Conservation (phyloP, 306 rosid genomes). For the Myrica gale region DNA sequence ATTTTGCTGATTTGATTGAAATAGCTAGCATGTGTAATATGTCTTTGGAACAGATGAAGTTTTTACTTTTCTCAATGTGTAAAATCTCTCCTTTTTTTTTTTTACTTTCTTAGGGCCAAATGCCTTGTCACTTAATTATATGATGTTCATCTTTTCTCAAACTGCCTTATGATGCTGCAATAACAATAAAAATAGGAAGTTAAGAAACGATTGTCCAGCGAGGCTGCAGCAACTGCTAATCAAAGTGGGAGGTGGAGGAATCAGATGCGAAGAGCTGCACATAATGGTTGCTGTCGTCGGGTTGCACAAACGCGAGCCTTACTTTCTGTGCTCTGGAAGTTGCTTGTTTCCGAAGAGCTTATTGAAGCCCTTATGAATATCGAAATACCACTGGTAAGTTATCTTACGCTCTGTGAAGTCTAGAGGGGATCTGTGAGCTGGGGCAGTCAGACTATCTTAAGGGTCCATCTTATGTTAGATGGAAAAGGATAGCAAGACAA, state of each 20-base stretch:
- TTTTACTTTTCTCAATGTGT: not conserved
- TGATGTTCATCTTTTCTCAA: constrained; percentile 22
- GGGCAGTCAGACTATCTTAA: not conserved
- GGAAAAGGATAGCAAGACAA: not conserved
- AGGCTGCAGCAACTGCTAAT: constrained; percentile 79
- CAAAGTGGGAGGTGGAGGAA: constrained; percentile 89
- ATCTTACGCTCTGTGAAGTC: not conserved
- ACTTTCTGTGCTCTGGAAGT: constrained; percentile 86
- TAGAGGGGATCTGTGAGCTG: not conserved
- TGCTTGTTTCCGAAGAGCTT: constrained; percentile 79
- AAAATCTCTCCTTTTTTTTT: not conserved
- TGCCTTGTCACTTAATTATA: constrained; percentile 12
- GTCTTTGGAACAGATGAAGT: not conserved
- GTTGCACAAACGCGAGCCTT: constrained; percentile 87
- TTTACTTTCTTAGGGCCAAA: constrained; percentile 13
- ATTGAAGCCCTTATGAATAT: constrained; percentile 63
- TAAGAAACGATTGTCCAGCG: constrained; percentile 74
- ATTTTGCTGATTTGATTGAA: not conserved
- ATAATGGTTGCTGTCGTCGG: constrained; percentile 93
- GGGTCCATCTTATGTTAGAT: not conserved
- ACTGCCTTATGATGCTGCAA: constrained; percentile 21
- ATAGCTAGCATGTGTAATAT: not conserved
- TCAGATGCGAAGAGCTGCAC: constrained; percentile 96
- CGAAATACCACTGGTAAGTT: constrained; percentile 78
- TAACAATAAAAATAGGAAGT: constrained; percentile 61